Conservation (phyloP, 257 asterid species). For the Linaria vulgaris region DNA sequence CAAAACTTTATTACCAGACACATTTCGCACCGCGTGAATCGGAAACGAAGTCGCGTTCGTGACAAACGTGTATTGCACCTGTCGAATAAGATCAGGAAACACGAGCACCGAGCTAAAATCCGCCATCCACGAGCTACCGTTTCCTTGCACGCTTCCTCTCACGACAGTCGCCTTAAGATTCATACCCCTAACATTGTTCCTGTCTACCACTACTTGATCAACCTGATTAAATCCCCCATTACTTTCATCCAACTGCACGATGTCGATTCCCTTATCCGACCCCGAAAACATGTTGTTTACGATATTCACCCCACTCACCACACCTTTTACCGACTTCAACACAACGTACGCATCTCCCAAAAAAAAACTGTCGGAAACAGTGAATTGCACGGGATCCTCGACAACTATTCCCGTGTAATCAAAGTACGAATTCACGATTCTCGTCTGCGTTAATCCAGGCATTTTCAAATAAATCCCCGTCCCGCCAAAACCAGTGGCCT, state of each 20-base stretch:
- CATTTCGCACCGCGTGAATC: constrained; percentile 52
- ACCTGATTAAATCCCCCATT: constrained; percentile 45
- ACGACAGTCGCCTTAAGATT: constrained; percentile 60
- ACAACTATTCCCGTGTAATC: constrained; percentile 87
- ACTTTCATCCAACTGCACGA: constrained; percentile 55
- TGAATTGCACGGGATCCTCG: constrained; percentile 90
- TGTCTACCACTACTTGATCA: constrained; percentile 63
- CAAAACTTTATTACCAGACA: constrained; percentile 52
- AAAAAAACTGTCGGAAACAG: constrained; percentile 61
- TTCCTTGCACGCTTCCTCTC: constrained; percentile 46
- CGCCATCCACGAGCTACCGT: constrained; percentile 59
- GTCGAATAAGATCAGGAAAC: constrained; percentile 53
- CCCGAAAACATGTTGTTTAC: constrained; percentile 84
- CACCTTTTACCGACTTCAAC: constrained; percentile 65
- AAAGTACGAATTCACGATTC: constrained; percentile 70
- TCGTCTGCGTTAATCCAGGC: constrained; percentile 72
- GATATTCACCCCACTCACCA: constrained; percentile 58
- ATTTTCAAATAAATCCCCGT: constrained; percentile 63
- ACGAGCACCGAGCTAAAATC: constrained; percentile 63
- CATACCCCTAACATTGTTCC: constrained; percentile 70
- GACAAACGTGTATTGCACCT: constrained; percentile 63
- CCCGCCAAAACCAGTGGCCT: constrained; percentile 90
- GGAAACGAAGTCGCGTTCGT: constrained; percentile 45
- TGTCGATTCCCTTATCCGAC: constrained; percentile 48
- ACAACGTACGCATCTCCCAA: constrained; percentile 68